These are phyloP conservation scores for Coccomyxa sp. DNA, from an alignment of 139 green algal genomes.

Conservation along the genomic window DNA sequence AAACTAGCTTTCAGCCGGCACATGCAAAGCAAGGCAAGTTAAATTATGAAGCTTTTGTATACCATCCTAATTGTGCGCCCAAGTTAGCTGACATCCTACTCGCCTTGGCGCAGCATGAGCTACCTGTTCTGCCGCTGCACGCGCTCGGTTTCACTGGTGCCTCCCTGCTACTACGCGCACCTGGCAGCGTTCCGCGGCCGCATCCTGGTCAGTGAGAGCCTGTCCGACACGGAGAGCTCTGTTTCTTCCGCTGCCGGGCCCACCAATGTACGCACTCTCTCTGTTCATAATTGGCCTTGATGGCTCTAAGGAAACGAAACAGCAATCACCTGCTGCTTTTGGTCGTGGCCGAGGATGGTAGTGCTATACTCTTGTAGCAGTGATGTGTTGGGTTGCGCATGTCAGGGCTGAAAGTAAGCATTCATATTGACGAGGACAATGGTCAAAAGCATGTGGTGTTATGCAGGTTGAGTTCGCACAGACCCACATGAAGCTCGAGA, in stretches of 20 bases:
- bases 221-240: conserved; percentile 20
- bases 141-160: conserved; percentile 52
- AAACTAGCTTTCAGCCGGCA: not conserved
- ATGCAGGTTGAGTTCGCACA: conserved; percentile 28
- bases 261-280: too few relatives aligned
- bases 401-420: too few relatives aligned
- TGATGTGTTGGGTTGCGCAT: not conserved
- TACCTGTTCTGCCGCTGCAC: conserved; percentile 82
- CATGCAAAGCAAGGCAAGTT: not conserved
- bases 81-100: not conserved
- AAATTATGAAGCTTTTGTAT: not conserved
- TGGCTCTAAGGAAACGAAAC: too few relatives aligned
- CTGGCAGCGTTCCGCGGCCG: conserved; percentile 52
- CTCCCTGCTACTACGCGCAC: conserved; percentile 72
- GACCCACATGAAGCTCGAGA: conserved; percentile 23
- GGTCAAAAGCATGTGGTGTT: not conserved
- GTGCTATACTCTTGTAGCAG: not conserved
- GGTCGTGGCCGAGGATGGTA: too few relatives aligned
- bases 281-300: too few relatives aligned
- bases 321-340: too few relatives aligned
- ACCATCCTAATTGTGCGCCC: not conserved
- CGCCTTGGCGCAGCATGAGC: conserved; percentile 54
- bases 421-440: too few relatives aligned
- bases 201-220: conserved; percentile 8
- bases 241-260: too few relatives aligned